Conservation (phyloP, 495 filamentous ascomycete genomes). For the Aspergillus egyptiacus region DNA sequence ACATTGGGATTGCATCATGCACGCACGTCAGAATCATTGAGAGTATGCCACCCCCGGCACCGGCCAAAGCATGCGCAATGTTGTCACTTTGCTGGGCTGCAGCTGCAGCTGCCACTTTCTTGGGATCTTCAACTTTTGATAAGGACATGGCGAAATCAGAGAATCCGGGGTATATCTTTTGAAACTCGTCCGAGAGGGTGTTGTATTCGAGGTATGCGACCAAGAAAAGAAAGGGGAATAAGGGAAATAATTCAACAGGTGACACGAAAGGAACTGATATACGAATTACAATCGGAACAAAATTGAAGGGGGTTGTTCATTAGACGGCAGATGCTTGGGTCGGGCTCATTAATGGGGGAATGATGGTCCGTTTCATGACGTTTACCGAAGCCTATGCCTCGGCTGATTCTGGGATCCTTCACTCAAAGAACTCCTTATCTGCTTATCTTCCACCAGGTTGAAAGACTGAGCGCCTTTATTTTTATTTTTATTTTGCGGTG, state of each 20-base stretch:
- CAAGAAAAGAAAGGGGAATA: slow-evolving; percentile 5
- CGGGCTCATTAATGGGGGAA: slow-evolving; percentile 23
- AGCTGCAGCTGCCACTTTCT: slow-evolving; percentile 36
- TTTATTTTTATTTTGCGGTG: no score
- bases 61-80: slow-evolving; percentile 81
- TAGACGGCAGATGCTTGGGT: slow-evolving; percentile 29
- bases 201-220: background rate
- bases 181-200: background rate
- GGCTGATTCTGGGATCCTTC: no score
- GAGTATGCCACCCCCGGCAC: slow-evolving; percentile 84
- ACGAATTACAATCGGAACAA: slow-evolving; percentile 6
- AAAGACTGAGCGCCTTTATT: no score
- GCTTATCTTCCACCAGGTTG: no score
- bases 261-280: slow-evolving; percentile 15
- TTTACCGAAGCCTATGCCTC: slow-evolving; percentile 42
- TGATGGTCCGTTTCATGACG: slow-evolving; percentile 36
- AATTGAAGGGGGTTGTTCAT: slow-evolving; percentile 2
- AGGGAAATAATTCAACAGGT: background rate
- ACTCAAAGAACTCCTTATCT: no score
- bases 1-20: slow-evolving; percentile 6
- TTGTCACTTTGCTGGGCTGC: slow-evolving; percentile 76
- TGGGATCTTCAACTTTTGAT: slow-evolving; percentile 27
- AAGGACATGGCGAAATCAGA: slow-evolving; percentile 33
- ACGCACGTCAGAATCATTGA: slow-evolving; percentile 90
- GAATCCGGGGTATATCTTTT: background rate